Conservation (phyloP, 2,329 filamentous ascomycete species). For the Cercospora canescens region DNA sequence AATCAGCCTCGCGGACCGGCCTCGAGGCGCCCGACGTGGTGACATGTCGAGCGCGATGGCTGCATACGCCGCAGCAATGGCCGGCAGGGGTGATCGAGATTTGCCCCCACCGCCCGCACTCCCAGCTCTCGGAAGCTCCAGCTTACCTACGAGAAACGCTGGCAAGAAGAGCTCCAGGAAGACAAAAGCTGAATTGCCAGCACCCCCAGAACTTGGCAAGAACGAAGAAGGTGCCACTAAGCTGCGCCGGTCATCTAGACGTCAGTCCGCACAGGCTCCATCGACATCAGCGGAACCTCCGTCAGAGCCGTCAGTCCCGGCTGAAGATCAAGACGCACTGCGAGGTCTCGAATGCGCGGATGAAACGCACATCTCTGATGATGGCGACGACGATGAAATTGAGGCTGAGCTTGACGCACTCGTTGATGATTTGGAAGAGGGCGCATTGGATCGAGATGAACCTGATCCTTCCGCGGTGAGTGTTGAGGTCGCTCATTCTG, state of each 20-base stretch:
- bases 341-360: slow-evolving; percentile 88
- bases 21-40: slow-evolving; percentile 58
- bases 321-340: slow-evolving; percentile 52
- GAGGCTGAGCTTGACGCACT: slow-evolving; percentile 74
- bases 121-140: slow-evolving; percentile 34
- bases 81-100: slow-evolving; percentile 47
- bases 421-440: slow-evolving; percentile 86
- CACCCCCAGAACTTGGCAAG: slow-evolving; percentile 21
- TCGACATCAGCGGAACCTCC: slow-evolving; percentile 20
- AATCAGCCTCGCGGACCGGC: slow-evolving; percentile 77
- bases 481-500: slow-evolving; percentile 81
- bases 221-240: slow-evolving; percentile 25
- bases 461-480: slow-evolving; percentile 85
- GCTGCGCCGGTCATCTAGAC: slow-evolving; percentile 36
- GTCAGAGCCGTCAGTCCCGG: slow-evolving; percentile 44
- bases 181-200: slow-evolving; percentile 27
- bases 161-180: slow-evolving; percentile 23
- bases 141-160: slow-evolving; percentile 27
- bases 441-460: slow-evolving; percentile 73
- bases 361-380: slow-evolving; percentile 78
- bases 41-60: slow-evolving; percentile 70
- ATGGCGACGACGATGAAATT: slow-evolving; percentile 65
- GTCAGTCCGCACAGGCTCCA: slow-evolving; percentile 32
- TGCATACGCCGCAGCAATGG: slow-evolving; percentile 74
- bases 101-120: slow-evolving; percentile 37